Conservation (phyloP, 768 basidiomycete species). For the Lactarius sp. region DNA sequence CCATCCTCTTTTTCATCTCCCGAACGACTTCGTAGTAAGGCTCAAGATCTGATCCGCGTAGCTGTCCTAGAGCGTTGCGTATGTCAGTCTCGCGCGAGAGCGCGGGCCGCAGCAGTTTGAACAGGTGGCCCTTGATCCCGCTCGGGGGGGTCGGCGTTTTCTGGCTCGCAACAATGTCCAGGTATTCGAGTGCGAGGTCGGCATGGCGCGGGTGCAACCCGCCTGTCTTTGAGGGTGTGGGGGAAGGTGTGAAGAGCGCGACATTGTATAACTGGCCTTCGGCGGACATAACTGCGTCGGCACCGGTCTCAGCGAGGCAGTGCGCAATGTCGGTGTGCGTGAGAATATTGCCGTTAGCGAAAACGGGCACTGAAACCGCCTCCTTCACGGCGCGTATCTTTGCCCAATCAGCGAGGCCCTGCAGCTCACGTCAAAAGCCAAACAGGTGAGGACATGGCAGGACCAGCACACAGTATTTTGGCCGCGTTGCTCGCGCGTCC, state of each 20-base stretch:
- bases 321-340: constrained; percentile 75
- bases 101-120: constrained; percentile 84
- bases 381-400: constrained; percentile 90
- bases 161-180: constrained; percentile 66
- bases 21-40: constrained; percentile 48
- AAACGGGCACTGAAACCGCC: constrained; percentile 86
- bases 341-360: constrained; percentile 95
- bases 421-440: background rate
- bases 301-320: constrained; percentile 80
- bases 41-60: constrained; percentile 28
- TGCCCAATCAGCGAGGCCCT: constrained; percentile 86
- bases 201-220: constrained; percentile 52
- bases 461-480: constrained; percentile 56
- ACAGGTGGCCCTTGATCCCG: constrained; percentile 88
- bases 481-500: constrained; percentile 87
- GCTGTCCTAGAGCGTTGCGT: constrained; percentile 61
- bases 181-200: constrained; percentile 78
- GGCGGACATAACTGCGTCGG: constrained; percentile 91
- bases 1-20: constrained; percentile 58
- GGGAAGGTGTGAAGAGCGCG: constrained; percentile 54
- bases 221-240: constrained; percentile 4
- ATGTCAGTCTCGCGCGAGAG: constrained; percentile 63
- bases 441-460: background rate
- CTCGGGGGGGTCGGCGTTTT: constrained; percentile 66
- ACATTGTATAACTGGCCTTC: constrained; percentile 95